phyloP scores from a whole-genome alignment of 2,329 filamentous ascomycete genomes.

The Penicillium vulpinum region DNA sequence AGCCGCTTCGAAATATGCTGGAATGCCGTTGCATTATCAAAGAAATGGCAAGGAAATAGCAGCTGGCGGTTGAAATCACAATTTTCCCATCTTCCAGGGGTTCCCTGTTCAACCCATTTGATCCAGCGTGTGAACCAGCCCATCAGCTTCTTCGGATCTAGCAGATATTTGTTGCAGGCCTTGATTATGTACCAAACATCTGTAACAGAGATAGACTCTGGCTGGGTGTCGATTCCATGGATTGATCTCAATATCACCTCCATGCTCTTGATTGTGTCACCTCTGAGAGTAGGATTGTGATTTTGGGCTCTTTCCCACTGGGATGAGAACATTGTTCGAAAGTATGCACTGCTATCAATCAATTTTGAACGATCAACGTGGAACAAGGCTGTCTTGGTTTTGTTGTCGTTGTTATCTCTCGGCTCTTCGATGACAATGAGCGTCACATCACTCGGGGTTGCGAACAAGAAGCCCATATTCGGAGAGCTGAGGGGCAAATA shows the following conservation, averaged over 20 bases:
- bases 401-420: background rate
- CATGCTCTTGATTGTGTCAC: background rate
- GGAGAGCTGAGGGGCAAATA: background rate
- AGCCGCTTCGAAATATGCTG: background rate
- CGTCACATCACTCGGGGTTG: background rate
- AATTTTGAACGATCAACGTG: background rate
- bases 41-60: background rate
- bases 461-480: background rate
- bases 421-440: background rate
- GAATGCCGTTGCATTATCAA: background rate
- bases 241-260: background rate
- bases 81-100: background rate
- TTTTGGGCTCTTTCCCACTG: background rate
- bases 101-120: background rate
- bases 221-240: background rate
- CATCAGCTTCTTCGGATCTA: background rate
- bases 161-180: background rate
- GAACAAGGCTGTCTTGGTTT: background rate
- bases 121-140: background rate
- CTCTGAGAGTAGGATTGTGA: background rate
- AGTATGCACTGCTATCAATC: background rate
- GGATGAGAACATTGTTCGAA: background rate
- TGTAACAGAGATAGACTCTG: background rate
- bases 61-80: background rate
- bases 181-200: background rate